These are phyloP conservation scores for Astrothelium macrocarpum DNA, from an alignment of 495 filamentous ascomycete species.

Conservation along the genomic window DNA sequence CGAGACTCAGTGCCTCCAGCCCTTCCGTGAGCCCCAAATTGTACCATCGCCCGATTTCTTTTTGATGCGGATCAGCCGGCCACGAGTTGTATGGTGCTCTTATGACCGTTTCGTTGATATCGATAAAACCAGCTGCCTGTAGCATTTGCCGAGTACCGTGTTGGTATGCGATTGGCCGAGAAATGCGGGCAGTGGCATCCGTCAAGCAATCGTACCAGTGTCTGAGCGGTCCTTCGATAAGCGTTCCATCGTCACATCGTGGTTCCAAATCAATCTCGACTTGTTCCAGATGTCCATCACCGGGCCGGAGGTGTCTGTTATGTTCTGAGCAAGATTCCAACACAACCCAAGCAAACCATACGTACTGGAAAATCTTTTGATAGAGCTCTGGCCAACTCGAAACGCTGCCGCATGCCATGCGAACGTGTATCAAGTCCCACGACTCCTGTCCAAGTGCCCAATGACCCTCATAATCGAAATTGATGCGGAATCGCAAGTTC, in stretches of 20 bases:
- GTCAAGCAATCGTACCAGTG: constrained; percentile 64
- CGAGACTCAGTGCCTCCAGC: constrained; percentile 63
- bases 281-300: constrained; percentile 71
- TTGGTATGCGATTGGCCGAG: constrained; percentile 57
- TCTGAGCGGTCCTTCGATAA: constrained; percentile 42
- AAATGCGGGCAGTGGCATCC: constrained; percentile 55
- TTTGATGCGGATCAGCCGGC: constrained; percentile 58
- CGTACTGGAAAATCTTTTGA: constrained; percentile 54
- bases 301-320: constrained; percentile 65
- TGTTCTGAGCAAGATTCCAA: constrained; percentile 4
- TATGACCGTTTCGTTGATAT: constrained; percentile 67
- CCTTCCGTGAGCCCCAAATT: constrained; percentile 62
- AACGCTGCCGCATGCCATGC: constrained; percentile 73
- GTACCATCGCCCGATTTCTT: constrained; percentile 75
- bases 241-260: constrained; percentile 62
- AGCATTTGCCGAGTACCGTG: constrained; percentile 48
- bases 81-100: constrained; percentile 69
- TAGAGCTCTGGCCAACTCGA: constrained; percentile 70
- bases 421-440: constrained; percentile 81
- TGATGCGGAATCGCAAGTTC: constrained; percentile 55
- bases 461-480: constrained; percentile 72
- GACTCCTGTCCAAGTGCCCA: constrained; percentile 65
- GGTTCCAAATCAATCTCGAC: constrained; percentile 84
- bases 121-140: constrained; percentile 65
- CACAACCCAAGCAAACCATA: background rate